Evolutionary conservation across 805 yeast genomes (phyloP).

Genomic region (Metschnikowia hibisci): DNA sequence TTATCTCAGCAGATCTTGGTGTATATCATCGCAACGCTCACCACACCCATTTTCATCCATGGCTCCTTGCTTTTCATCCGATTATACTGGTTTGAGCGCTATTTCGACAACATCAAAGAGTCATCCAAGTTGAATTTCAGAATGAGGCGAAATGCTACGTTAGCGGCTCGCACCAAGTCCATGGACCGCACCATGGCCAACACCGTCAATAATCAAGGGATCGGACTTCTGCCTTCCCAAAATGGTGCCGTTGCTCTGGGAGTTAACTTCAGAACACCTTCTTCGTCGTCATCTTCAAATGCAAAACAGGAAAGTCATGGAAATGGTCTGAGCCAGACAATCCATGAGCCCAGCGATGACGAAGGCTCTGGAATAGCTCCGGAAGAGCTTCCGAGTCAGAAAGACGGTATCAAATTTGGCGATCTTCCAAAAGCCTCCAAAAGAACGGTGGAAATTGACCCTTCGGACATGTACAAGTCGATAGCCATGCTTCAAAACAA

Average conservation of each 20-base stretch:
- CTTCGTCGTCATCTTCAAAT: conserved; percentile 13
- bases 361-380: conserved; percentile 11
- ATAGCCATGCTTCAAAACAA: conserved; percentile 70
- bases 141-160: conserved; percentile 76
- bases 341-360: conserved; percentile 43
- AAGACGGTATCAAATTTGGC: conserved; percentile 52
- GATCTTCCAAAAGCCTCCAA: conserved; percentile 53
- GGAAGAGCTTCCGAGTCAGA: not conserved
- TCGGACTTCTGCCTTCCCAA: conserved; percentile 10
- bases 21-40: conserved; percentile 56
- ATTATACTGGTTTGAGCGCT: conserved; percentile 83
- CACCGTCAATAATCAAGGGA: conserved; percentile 33
- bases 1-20: conserved; percentile 79
- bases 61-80: conserved; percentile 72
- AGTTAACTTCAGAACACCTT: not conserved
- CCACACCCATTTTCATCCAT: conserved; percentile 89
- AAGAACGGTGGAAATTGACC: conserved; percentile 49
- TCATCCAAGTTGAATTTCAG: conserved; percentile 74
- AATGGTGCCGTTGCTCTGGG: conserved; percentile 1
- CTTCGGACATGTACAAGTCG: conserved; percentile 80
- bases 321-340: conserved; percentile 21
- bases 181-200: conserved; percentile 26
- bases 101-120: conserved; percentile 76
- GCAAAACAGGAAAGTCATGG: conserved; percentile 8
- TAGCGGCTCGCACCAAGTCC: conserved; percentile 49